phyloP scores from a whole-genome alignment of 2,329 filamentous ascomycete species.

The Fusarium sp. region DNA sequence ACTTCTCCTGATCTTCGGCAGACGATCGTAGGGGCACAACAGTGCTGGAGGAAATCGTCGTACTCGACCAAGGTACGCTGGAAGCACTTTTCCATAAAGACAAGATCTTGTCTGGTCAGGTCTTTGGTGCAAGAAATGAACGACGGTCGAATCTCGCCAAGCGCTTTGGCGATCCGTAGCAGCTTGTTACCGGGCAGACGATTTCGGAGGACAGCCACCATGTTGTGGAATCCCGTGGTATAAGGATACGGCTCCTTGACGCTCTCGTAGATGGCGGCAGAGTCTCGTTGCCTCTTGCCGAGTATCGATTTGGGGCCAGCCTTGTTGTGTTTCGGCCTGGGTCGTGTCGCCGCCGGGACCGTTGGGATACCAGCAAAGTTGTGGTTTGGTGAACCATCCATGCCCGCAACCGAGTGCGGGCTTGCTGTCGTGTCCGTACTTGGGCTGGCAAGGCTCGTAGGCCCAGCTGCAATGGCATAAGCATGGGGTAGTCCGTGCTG shows the following conservation, averaged over 20 bases:
- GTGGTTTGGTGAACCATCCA: constrained; percentile 65
- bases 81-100: constrained; percentile 98
- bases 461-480: constrained; percentile 73
- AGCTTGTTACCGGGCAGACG: constrained; percentile 84
- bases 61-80: constrained; percentile 94
- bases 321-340: constrained; percentile 59
- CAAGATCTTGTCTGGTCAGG: constrained; percentile 87
- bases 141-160: constrained; percentile 90
- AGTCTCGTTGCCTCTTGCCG: constrained; percentile 75
- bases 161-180: constrained; percentile 84
- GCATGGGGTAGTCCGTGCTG: constrained; percentile 74
- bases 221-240: constrained; percentile 87
- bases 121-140: constrained; percentile 93
- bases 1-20: constrained; percentile 93
- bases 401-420: constrained; percentile 65
- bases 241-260: constrained; percentile 95
- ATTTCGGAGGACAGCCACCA: constrained; percentile 82
- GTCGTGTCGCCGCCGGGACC: constrained; percentile 47
- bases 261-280: constrained; percentile 87
- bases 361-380: constrained; percentile 46
- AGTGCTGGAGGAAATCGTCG: constrained; percentile 90
- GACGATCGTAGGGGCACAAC: constrained; percentile 90
- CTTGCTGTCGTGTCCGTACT: constrained; percentile 73
- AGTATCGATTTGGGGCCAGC: constrained; percentile 61
- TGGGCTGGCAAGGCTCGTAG: constrained; percentile 72